Base-by-base conservation (phyloP, 2,329 filamentous ascomycete species). In the Penicillium sp. region DNA sequence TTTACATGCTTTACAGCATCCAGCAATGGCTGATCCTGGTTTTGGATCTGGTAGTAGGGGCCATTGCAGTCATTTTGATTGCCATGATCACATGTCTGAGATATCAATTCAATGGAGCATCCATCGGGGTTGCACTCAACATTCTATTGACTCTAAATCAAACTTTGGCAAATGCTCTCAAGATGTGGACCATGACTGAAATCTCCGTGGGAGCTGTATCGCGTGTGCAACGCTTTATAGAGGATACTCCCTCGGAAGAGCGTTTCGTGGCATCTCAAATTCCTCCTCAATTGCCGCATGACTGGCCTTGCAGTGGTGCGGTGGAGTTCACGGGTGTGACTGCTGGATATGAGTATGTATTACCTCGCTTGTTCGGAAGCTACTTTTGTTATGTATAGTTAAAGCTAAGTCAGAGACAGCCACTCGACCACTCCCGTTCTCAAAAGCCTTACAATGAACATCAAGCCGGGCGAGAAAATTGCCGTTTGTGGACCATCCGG, bases 401-500 rank as follows among this genome's bases (percentile, higher is more conserved):
- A 19, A 45, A 29, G 43, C 45, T 48, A 48, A 48, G 21, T 7
- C 13, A 48, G n/a, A 15, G 11, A 15, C 21, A 48, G 46, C 33
- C 33, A 49, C 4, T 49, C 46, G 7, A 25, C 15, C 2, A 43
- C 36, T 16, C n/a, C 38, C 3, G n/a, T 58, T 21, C 44, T 60
- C 1, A 29, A 50, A 19, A 23, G 38, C 5, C 9, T 60, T 23
- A 56, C 49, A 4, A n/a, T 60, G 15, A 13, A 13, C 11, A 48
- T 60, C 16, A 38, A 40, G 6, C 38, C 51, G 1, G 59, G 59
- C 0, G 27, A 55, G 16, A 60, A 60, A 9, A 41, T 60, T 4
- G 59, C 55, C 11, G 19, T 60, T 15, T 60, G 59, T 19, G 59
- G 59, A 21, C 29, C 38, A 31, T 43, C 49, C 10, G 49, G 39